A percentile compares a stretch with the other conserved stretches of the same genome.
Evolutionary conservation across 2,329 filamentous ascomycete species (phyloP).

Genomic region (Ophiostoma himal-ulmi): DNA sequence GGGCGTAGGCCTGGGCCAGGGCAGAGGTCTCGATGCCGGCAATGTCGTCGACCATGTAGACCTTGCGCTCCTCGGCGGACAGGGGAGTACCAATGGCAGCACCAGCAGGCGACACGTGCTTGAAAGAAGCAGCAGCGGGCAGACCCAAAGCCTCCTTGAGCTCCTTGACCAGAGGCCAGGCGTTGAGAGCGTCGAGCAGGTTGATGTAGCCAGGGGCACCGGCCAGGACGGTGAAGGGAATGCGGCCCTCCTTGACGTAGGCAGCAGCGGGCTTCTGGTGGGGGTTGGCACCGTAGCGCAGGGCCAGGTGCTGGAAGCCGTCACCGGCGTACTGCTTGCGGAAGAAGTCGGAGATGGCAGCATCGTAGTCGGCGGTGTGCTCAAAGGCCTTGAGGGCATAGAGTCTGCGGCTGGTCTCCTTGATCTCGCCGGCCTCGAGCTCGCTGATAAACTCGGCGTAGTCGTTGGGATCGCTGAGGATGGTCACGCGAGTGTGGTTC

Average conservation of each 20-base stretch:
- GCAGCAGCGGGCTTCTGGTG: constrained; percentile 96
- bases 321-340: constrained; percentile 90
- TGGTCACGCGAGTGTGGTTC: constrained; percentile 93
- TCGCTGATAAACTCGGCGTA: constrained; percentile 92
- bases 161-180: constrained; percentile 95
- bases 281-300: constrained; percentile 94
- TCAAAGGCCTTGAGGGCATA: constrained; percentile 98
- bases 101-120: constrained; percentile 95
- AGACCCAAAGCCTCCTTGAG: constrained; percentile 80
- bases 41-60: constrained; percentile 98
- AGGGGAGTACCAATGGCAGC: constrained; percentile 89
- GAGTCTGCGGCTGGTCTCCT: constrained; percentile 74
- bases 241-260: constrained; percentile 62
- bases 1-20: constrained; percentile 90
- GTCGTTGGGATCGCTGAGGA: constrained; percentile 88
- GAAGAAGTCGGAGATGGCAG: constrained; percentile 94
- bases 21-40: constrained; percentile 77
- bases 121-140: constrained; percentile 94
- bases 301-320: constrained; percentile 72
- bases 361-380: constrained; percentile 95
- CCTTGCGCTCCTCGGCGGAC: constrained; percentile 82
- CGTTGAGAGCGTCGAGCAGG: constrained; percentile 90
- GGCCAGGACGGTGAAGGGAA: constrained; percentile 92
- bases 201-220: constrained; percentile 96
- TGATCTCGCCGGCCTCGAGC: constrained; percentile 79